Evolutionary conservation across 2,329 filamentous ascomycete species (phyloP).

Genomic region (Blastomyces emzantsi): DNA sequence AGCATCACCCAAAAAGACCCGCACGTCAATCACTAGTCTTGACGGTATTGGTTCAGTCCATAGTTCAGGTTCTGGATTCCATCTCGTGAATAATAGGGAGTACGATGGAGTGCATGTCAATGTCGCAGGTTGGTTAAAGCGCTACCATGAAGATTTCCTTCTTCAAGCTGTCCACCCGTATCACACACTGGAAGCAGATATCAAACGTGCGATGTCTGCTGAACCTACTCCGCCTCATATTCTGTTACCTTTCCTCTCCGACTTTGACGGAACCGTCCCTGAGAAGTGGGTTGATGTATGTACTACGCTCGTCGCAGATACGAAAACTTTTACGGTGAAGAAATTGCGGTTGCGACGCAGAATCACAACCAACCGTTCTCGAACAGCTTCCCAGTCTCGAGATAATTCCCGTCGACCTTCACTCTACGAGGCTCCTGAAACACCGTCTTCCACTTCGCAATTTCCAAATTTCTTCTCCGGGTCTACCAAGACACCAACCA

Average conservation of each 20-base stretch:
- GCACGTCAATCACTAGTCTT: slow-evolving; percentile 44
- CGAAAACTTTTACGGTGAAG: slow-evolving; percentile 46
- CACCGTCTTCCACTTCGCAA: slow-evolving; percentile 20
- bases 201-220: slow-evolving; percentile 48
- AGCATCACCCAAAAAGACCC: slow-evolving; percentile 36
- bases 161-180: slow-evolving; percentile 52
- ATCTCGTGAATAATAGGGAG: slow-evolving; percentile 23
- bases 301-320: slow-evolving; percentile 49
- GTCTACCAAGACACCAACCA: slow-evolving; percentile 9
- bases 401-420: slow-evolving; percentile 20
- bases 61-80: slow-evolving; percentile 29
- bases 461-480: slow-evolving; percentile 23
- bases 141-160: slow-evolving; percentile 51
- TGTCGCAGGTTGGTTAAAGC: slow-evolving; percentile 49
- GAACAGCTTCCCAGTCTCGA: slow-evolving; percentile 19
- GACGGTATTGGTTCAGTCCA: slow-evolving; percentile 41
- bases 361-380: slow-evolving; percentile 25
- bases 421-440: slow-evolving; percentile 22
- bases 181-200: slow-evolving; percentile 43
- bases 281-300: slow-evolving; percentile 50
- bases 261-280: slow-evolving; percentile 21
- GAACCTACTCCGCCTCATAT: slow-evolving; percentile 38
- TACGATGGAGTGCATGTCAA: slow-evolving; percentile 43
- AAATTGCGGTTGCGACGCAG: slow-evolving; percentile 46
- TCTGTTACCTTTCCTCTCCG: slow-evolving; percentile 27